Base-by-base conservation (phyloP, 2,329 filamentous ascomycete species). In the Gremmenia infestans region DNA sequence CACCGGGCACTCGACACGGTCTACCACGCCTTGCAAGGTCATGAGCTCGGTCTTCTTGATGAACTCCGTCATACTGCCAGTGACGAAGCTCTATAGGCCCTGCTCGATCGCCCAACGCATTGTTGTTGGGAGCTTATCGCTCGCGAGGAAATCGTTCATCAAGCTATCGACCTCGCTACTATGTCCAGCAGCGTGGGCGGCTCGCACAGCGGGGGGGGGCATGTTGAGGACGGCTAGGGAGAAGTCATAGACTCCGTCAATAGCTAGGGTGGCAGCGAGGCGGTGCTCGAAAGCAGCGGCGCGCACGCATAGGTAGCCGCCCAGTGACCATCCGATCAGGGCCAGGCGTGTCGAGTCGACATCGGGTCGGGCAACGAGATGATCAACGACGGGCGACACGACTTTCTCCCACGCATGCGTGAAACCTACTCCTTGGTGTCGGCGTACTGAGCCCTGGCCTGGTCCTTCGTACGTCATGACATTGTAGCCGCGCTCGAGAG, bases 401-500 rank as follows among this genome's bases (percentile, higher is more conserved):
- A 73, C 74, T 6, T 56, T 64, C 61, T 76, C 73, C 75, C 75
- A 78, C 23, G 76, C 68, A 0, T 68, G 69, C n/a, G 76, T 75
- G 60, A 78, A 78, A 2, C 72, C 74, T 1, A 76, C 45, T 2
- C 67, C 62, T 37, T 79, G 73, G 0, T 72, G 54, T 1, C 76
- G 71, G 11, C 72, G 71, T 2, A 74, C 71, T 0, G 67, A 72
- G 3, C 70, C 68, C 59, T 78, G 76, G 0, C 76, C 76, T 0
- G 76, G 76, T 0, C 76, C 77, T 45, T 79, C 76, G 57, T 75
- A 79, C 0, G 72, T 72, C 9, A 78, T 68, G 28, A 70, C 67
- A 52, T 78, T 76, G 62, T 68, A 75, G 1, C 76, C 76, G 1
- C 76, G 70, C 19, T 70, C 68, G 1, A 76, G 56, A 0, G 70